Base-by-base conservation (phyloP, 345 rosid species). In the Melaleuca quinquenervia region DNA sequence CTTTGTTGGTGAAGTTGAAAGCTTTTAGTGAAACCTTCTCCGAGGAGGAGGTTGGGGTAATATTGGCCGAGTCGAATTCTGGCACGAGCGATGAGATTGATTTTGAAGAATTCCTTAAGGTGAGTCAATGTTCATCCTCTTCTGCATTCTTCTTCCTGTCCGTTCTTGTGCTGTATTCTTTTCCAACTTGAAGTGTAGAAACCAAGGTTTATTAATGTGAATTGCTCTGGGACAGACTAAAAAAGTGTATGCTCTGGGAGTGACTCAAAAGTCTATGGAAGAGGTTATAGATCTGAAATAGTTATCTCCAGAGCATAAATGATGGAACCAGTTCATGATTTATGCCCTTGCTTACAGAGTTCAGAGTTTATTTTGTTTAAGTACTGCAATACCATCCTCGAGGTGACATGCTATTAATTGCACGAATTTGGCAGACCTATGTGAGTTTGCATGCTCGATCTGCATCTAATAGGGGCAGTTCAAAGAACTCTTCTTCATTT, bases 21-120 rank as follows among this genome's bases (percentile, higher is more conserved):
- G 93, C 92, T 75, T 88, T 93, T 53, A 92, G 87, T 91, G 84
- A 90, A 27, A 86, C 88, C 70, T 90, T 94, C 84, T 93, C 90
- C 2, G 96, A 94, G 90, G 96, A 94, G 12, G 97, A 95, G 85
- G 90, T 95, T 86, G 85, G 74, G 86, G 93, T 58, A 56, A 90
- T 93, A 26, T 87, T 97, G 83, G 82, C 87, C 0, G 94, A 94
- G 85, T 86, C 89, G 1, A 82, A 88, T 87, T 70, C 92, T 87
- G 95, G 92, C 87, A 75, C 70, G 84, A 87, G 85, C 82, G 78
- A 18, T 13, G 98, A 95, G 89, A 88, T 93, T 20, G 93, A 89
- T 84, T 97, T 97, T 86, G 97, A 96, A 90, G 92, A 89, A 84
- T 96, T 96, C 90, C 98, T 96, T 48, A 93, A 87, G 94, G 99